Evolutionary conservation across 2,329 filamentous ascomycete genomes (phyloP).

Genomic region (Gaeumannomyces sp.): DNA sequence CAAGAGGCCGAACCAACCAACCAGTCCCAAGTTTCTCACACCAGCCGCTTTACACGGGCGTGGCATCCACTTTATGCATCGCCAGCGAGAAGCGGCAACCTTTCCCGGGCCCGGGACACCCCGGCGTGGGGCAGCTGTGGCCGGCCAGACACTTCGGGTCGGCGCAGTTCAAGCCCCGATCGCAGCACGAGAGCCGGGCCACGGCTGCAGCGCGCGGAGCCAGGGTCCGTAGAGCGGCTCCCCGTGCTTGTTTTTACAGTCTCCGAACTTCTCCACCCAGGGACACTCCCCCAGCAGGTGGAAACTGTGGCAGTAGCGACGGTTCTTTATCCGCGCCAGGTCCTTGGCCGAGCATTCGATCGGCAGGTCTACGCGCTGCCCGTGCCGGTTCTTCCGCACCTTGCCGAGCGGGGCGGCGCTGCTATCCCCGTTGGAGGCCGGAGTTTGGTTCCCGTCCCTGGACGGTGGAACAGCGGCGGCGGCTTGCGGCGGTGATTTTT

Average conservation of each 20-base stretch:
- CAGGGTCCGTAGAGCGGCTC: neutral
- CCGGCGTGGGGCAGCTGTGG: neutral
- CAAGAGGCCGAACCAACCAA: too few relatives aligned
- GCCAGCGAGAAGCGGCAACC: neutral
- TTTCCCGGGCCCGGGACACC: neutral
- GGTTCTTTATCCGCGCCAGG: neutral
- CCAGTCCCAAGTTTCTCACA: too few relatives aligned
- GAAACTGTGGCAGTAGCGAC: neutral
- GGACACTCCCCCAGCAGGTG: neutral
- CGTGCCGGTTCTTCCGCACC: neutral
- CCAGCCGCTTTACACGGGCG: neutral
- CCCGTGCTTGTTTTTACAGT: neutral
- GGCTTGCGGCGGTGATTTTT: neutral
- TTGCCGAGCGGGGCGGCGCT: neutral
- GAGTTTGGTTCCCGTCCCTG: neutral
- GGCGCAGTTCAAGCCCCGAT: neutral
- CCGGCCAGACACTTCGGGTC: neutral
- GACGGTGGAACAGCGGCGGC: neutral
- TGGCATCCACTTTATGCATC: neutral
- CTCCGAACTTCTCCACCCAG: neutral
- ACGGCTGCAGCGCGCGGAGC: neutral
- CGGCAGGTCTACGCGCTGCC: neutral
- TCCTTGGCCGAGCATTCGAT: neutral
- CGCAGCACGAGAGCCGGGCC: neutral
- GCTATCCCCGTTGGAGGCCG: neutral